Percentiles rank a stretch among this genome's conserved stretches.
Conservation (phyloP, 1,139 yeast species). For the Zygosaccharomyces pseudobailii region DNA sequence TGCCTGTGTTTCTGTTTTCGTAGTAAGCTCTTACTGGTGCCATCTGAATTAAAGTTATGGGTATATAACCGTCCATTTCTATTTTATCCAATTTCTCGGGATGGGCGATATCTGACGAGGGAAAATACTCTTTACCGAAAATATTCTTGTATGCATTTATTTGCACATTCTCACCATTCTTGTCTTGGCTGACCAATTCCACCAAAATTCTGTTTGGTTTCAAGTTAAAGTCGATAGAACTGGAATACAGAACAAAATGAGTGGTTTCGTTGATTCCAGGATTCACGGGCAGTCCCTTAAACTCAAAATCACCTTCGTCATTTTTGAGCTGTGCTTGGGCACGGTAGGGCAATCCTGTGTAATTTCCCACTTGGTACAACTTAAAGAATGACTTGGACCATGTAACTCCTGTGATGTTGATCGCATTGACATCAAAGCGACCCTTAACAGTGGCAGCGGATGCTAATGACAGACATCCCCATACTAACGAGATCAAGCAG, state of each 20-base stretch:
- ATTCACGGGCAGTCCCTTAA: conserved; percentile 27
- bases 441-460: conserved; percentile 19
- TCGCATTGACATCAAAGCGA: conserved; percentile 20
- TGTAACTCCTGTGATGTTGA: conserved; percentile 19
- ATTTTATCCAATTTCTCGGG: conserved; percentile 30
- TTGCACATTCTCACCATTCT: conserved; percentile 14
- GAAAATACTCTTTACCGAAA: conserved; percentile 35
- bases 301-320: conserved; percentile 27
- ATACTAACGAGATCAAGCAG: neutral
- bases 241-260: conserved; percentile 27
- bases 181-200: conserved; percentile 19
- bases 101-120: conserved; percentile 29
- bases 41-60: conserved; percentile 23
- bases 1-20: conserved; percentile 30
- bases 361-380: conserved; percentile 28
- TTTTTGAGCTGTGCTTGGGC: conserved; percentile 17
- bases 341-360: conserved; percentile 15
- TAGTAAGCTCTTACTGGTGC: conserved; percentile 35
- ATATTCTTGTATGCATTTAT: conserved; percentile 28
- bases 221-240: conserved; percentile 31
- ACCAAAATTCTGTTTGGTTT: conserved; percentile 32
- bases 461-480: conserved; percentile 1
- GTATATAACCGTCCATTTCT: conserved; percentile 21
- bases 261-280: conserved; percentile 24
- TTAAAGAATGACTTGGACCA: conserved; percentile 24